phyloP scores from a whole-genome alignment of 78 protist species.

The Guillardia theta region DNA sequence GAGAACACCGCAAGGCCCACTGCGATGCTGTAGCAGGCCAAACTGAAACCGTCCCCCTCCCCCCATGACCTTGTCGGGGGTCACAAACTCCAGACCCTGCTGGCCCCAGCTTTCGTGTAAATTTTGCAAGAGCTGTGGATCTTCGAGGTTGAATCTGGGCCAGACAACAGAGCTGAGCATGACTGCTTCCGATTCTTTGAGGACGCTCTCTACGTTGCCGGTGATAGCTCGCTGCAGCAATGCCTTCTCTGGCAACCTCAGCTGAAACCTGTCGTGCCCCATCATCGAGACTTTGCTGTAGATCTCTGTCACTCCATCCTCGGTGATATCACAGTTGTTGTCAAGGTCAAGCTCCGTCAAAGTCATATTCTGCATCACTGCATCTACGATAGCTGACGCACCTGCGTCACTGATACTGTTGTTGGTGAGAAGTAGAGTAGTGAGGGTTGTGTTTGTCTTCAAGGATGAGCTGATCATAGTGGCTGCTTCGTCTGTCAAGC shows the following conservation, averaged over 20 bases:
- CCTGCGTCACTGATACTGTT: neutral
- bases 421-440: neutral
- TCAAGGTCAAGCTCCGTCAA: neutral
- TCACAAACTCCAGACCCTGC: neutral
- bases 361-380: neutral
- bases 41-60: neutral
- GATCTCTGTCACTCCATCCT: neutral
- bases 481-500: too few species aligned
- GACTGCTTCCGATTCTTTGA: neutral
- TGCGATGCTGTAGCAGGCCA: neutral
- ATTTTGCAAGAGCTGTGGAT: too few species aligned
- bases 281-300: neutral
- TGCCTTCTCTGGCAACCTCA: neutral
- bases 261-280: too few species aligned
- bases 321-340: neutral
- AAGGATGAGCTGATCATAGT: too few species aligned
- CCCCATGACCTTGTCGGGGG: neutral
- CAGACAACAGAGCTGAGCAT: neutral
- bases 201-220: neutral
- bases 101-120: neutral
- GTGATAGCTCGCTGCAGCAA: neutral
- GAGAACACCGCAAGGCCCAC: neutral
- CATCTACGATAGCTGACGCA: neutral
- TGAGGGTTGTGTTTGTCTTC: neutral
- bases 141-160: too few species aligned